phyloP scores from a whole-genome alignment of 257 asterid species.

The Lycium ferocissimum region DNA sequence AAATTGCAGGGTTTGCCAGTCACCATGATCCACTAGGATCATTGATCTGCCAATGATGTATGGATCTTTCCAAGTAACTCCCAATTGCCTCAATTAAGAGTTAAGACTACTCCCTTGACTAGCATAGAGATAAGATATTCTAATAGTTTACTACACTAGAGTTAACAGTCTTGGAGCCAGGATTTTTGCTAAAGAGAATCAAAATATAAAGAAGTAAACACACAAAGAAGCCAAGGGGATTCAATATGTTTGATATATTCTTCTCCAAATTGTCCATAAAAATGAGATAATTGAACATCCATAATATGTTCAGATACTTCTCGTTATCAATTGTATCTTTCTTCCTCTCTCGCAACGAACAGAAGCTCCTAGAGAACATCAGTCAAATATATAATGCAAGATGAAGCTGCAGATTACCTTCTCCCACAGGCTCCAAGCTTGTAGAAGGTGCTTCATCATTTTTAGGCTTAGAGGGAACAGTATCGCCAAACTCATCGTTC shows the following conservation, averaged over 20 bases:
- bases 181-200: not conserved
- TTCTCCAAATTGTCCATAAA: slow-evolving; percentile 16
- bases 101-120: slow-evolving; percentile 1
- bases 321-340: not conserved
- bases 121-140: not conserved
- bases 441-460: slow-evolving; percentile 47
- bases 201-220: not conserved
- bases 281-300: not conserved
- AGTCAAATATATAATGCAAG: slow-evolving; percentile 10
- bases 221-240: not conserved
- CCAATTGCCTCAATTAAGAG: slow-evolving; percentile 21
- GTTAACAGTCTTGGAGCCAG: not conserved
- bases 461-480: slow-evolving; percentile 78
- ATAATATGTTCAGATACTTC: not conserved
- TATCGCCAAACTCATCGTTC: slow-evolving; percentile 60
- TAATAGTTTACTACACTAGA: not conserved
- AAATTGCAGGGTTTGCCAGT: not conserved
- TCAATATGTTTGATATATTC: not conserved
- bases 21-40: not conserved
- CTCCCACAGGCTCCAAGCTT: slow-evolving; percentile 48
- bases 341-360: not conserved
- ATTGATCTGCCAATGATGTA: slow-evolving; percentile 16
- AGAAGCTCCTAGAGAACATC: slow-evolving; percentile 14
- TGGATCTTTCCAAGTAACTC: not conserved
- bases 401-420: slow-evolving; percentile 55